Percentiles rank a stretch among this genome's conserved stretches.
Evolutionary conservation across 257 asterid species (phyloP).

Genomic region (Solanum lycopersicoides): DNA sequence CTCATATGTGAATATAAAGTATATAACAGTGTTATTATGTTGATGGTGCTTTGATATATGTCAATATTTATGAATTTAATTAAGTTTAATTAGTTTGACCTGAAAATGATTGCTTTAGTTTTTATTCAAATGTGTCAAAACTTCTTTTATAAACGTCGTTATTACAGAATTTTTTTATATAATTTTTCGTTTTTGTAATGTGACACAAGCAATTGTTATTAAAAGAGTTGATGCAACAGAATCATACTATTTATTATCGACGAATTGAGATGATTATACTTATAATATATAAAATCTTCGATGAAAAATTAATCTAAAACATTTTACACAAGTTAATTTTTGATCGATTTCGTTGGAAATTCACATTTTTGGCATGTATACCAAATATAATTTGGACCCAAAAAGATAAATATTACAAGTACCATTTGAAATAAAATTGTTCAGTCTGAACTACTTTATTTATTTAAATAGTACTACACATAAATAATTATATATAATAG

Average conservation of each 20-base stretch:
- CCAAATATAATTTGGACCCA: background rate
- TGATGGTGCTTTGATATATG: background rate
- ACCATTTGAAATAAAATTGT: background rate
- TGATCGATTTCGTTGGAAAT: accelerated
- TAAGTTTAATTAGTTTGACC: too few species aligned
- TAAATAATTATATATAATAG: background rate
- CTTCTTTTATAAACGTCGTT: too few species aligned
- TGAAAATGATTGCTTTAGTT: too few species aligned
- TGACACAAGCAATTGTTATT: background rate
- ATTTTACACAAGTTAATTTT: background rate
- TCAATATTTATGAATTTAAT: background rate
- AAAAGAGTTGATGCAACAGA: too few species aligned
- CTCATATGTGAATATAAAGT: background rate
- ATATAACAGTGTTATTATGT: background rate
- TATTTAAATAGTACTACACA: background rate
- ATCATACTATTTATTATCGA: too few species aligned
- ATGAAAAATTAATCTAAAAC: background rate
- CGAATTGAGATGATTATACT: too few species aligned
- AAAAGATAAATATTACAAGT: background rate
- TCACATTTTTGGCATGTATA: background rate
- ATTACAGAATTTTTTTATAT: too few species aligned
- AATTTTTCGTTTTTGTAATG: background rate
- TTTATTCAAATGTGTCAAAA: too few species aligned
- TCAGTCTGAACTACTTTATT: background rate
- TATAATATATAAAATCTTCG: background rate